Percentiles rank a stretch among this genome's conserved stretches.
These are phyloP conservation scores for Trichosporon sp. DNA, from an alignment of 1,284 basidiomycete genomes.

Conservation along the genomic window DNA sequence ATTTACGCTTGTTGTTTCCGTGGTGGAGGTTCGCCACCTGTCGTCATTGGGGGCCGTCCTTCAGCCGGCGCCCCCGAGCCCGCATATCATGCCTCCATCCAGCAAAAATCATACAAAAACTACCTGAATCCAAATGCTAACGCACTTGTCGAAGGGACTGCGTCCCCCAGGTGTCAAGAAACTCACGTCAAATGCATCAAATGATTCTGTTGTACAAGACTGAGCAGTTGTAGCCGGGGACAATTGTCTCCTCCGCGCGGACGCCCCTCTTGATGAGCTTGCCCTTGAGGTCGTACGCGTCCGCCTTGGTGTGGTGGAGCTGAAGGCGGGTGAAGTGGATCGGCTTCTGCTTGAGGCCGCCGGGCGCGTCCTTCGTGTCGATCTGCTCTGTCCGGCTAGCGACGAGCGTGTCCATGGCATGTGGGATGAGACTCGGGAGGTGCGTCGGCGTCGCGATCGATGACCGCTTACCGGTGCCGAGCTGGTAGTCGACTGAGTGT, in stretches of 20 bases:
- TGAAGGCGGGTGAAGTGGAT: constrained; percentile 59
- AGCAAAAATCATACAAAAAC: too few species aligned
- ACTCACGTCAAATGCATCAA: background rate
- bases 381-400: constrained; percentile 63
- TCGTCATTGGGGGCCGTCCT: too few species aligned
- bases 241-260: constrained; percentile 69
- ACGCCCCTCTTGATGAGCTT: constrained; percentile 68
- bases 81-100: too few species aligned
- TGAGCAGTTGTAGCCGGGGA: constrained; percentile 63
- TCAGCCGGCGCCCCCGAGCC: too few species aligned
- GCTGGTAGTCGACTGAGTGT: constrained; percentile 65
- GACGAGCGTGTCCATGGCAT: constrained; percentile 47
- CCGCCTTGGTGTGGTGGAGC: constrained; percentile 51
- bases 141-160: too few species aligned
- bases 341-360: constrained; percentile 42
- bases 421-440: constrained; percentile 59
- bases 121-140: too few species aligned
- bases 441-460: constrained; percentile 71
- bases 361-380: constrained; percentile 52
- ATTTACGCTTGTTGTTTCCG: too few species aligned
- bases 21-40: too few species aligned
- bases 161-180: background rate
- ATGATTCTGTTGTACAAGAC: constrained; percentile 73
- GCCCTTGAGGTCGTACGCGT: constrained; percentile 68
- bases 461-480: constrained; percentile 80